These are phyloP conservation scores for Colletotrichum simmondsii DNA, from an alignment of 2,329 filamentous ascomycete genomes.

Conservation along the genomic window DNA sequence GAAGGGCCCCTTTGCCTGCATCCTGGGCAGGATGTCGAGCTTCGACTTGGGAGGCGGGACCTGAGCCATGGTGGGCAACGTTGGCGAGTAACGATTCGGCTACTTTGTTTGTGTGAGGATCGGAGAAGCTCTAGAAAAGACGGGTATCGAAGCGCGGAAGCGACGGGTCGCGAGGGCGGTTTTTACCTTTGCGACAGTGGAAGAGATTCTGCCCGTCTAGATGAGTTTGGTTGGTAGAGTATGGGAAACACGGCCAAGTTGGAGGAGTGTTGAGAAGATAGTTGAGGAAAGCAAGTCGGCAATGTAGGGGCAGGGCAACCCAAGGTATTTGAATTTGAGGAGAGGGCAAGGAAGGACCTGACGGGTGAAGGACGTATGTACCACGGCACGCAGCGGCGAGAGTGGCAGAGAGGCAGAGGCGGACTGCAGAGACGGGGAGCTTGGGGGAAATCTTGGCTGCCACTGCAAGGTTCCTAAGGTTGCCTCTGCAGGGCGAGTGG, in stretches of 20 bases:
- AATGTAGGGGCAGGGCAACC: slow-evolving; percentile 3
- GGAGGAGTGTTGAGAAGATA: neutral
- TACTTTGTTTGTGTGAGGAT: neutral
- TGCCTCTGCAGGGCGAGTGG: slow-evolving; percentile 19
- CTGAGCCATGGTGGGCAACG: slow-evolving; percentile 21
- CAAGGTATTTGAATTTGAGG: slow-evolving; percentile 26
- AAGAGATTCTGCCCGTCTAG: neutral
- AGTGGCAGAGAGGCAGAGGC: slow-evolving; percentile 1
- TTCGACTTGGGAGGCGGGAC: slow-evolving; percentile 28
- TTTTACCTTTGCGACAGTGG: neutral
- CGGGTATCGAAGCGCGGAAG: neutral
- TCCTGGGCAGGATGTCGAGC: slow-evolving; percentile 51
- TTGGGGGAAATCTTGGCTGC: slow-evolving; percentile 26
- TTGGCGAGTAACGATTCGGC: neutral
- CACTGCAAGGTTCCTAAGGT: neutral
- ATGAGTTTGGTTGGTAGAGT: neutral
- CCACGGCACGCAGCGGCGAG: slow-evolving; percentile 7
- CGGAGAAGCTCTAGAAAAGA: slow-evolving; percentile 1
- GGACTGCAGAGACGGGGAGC: slow-evolving; percentile 1
- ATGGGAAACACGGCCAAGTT: neutral
- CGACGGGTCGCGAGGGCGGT: slow-evolving; percentile 6
- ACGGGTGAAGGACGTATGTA: neutral
- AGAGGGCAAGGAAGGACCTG: neutral
- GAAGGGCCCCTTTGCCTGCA: slow-evolving; percentile 71
- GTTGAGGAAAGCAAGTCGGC: neutral